Evolutionary conservation across 192 early-diverging fungal species (phyloP), one percentile per base, ranked within the genome.

Genomic region (Coemansia sp.): DNA sequence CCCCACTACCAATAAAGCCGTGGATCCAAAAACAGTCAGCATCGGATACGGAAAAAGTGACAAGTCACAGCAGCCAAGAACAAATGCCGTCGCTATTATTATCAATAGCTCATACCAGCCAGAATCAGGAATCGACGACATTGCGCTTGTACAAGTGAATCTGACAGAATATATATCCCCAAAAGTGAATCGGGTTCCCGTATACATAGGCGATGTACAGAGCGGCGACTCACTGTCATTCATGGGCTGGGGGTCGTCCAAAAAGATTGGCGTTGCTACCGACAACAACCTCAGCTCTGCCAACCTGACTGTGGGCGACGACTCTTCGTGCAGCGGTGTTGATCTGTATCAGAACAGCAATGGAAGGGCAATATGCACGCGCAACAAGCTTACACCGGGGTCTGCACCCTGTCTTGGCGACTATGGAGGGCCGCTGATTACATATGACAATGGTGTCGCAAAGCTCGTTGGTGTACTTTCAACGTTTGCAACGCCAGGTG

Each of bases 381-480:
- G 50, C 40, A 70, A 70, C 48, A 44, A 43, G 27, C 51, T 70
- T 7, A 70, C 67, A 19, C 55, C 54, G 3, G 55, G 51, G 17
- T 32, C 39, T 26, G 59, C 55, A 13, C 67, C 67, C 14, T 70
- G 67, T 11, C 44, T 63, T 24, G 67, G 67, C 15, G 67, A 70
- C 51, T 70, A 56, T 37, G 67, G 67, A 3, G 67, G 60, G 1
- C 67, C 67, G 18, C 45, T 70, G 40, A 50, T 70, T 13, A 54
- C 39, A 9, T 63, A 70, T 18, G 67, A 63, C 40, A 25, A 42
- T 1, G 51, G 54, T 23, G 33, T 54, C 10, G 37, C 59, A 29
- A 62, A 70, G 51, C 59, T 70, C 33, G 67, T 70, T 1, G 67
- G 67, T 17, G 36, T 70, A 9, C 47, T 62, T 9, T 70, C 67